These are phyloP conservation scores for Vicia faba DNA, from an alignment of 306 rosid genomes.

Conservation along the genomic window DNA sequence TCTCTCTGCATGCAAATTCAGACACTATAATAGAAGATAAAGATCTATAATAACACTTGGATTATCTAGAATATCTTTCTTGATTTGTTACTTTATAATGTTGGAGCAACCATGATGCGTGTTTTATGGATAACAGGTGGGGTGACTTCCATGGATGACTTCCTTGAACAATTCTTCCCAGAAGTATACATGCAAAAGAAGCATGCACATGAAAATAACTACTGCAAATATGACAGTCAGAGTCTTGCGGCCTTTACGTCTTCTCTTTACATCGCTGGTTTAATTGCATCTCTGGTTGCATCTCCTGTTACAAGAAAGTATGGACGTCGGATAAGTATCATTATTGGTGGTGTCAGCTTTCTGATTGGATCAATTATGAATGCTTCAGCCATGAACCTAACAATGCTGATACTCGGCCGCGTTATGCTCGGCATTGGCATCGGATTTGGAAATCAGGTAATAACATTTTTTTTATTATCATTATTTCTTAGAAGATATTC, in stretches of 20 bases:
- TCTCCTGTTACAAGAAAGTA: conserved; percentile 75
- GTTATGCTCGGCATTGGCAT: conserved; percentile 96
- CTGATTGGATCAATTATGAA: conserved; percentile 70
- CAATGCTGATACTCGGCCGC: conserved; percentile 78
- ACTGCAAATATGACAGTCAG: conserved; percentile 89
- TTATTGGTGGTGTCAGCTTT: conserved; percentile 72
- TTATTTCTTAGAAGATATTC: background rate
- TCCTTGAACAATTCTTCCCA: conserved; percentile 74
- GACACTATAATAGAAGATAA: too few species aligned
- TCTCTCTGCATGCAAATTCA: too few species aligned
- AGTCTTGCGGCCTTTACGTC: conserved; percentile 91
- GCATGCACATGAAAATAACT: conserved; percentile 79
- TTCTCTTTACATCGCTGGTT: conserved; percentile 69
- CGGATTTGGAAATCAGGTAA: conserved; percentile 95
- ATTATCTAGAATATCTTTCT: background rate
- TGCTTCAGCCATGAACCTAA: conserved; percentile 64
- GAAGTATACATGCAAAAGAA: conserved; percentile 56
- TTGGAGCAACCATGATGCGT: background rate
- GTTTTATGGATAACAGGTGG: conserved; percentile 60
- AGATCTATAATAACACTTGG: too few species aligned
- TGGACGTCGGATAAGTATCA: conserved; percentile 75
- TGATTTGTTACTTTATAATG: too few species aligned
- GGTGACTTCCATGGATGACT: conserved; percentile 92
- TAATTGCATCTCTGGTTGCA: conserved; percentile 72
- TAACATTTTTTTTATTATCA: conserved; percentile 14